Evolutionary conservation across 441 rosid genomes (phyloP).

Genomic region (Croton laevigatus): DNA sequence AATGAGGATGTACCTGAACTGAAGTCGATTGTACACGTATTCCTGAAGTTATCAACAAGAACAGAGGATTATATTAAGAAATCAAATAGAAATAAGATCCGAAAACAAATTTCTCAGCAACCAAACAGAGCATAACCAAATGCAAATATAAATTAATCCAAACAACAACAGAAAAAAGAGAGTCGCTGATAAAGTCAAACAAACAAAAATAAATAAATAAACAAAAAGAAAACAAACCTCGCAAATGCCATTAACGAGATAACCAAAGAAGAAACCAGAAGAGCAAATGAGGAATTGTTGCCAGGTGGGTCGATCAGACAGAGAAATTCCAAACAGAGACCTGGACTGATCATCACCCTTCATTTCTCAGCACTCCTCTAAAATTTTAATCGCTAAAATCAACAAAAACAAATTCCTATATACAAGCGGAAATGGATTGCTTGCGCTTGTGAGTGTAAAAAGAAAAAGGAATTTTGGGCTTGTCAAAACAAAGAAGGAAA

Average conservation of each 20-base stretch:
- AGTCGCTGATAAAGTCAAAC: conserved; percentile 5
- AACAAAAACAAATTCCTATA: background rate
- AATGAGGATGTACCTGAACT: conserved; percentile 41
- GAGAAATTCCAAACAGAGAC: conserved; percentile 64
- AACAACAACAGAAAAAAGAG: conserved; percentile 1
- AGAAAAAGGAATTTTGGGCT: background rate
- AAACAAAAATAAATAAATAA: background rate
- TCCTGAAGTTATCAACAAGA: conserved; percentile 38
- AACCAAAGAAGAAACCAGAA: conserved; percentile 93
- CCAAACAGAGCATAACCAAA: conserved; percentile 21
- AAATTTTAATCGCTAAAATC: background rate
- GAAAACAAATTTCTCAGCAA: conserved; percentile 16
- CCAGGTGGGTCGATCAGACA: conserved; percentile 69
- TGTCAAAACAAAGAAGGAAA: conserved; percentile 20
- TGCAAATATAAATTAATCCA: conserved; percentile 6
- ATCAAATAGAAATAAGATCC: background rate
- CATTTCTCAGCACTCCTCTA: conserved; percentile 23
- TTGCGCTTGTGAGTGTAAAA: conserved; percentile 17
- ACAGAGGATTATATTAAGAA: background rate
- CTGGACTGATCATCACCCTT: conserved; percentile 57
- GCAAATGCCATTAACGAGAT: conserved; percentile 91
- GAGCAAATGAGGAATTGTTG: conserved; percentile 84
- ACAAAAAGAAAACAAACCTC: conserved; percentile 47
- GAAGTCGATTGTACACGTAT: conserved; percentile 60
- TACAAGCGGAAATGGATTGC: background rate